Base-by-base conservation (phyloP, 2,329 filamentous ascomycete species). In the Apiospora hydei region DNA sequence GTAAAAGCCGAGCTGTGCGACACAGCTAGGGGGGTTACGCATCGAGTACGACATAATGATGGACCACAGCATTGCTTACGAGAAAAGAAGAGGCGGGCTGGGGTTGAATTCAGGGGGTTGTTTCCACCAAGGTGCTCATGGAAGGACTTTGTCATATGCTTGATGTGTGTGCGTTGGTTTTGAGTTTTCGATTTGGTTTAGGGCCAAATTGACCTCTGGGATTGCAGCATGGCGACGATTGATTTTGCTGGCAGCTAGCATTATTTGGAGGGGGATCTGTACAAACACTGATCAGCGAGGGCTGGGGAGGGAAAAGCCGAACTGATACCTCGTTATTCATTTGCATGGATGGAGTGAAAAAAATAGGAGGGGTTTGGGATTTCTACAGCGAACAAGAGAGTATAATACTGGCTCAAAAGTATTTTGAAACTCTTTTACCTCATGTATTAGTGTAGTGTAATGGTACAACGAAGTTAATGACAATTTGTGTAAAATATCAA, bases 291-390 rank as follows among this genome's bases (percentile, higher is more conserved):
- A 14, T 79, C 44, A 69, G 76, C 75, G 77, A 38, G 72, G 74
- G 77, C 75, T 77, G 78, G 73, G 68, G 68, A 47, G 21, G 38
- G 38, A 73, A 72, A 72, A 71, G 72, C 73, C 72, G 66, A 75
- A 71, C 73, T 73, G 69, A 75, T 76, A 77, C 73, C 72, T 73
- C 68, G 70, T 74, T 70, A 74, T 75, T 71, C 72, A 78, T 77
- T 71, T 79, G 78, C 79, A 80, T 80, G 76, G 78, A 72, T 77
- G 78, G 78, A 80, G 77, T 78, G 76, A 77, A 77, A 75, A 68
- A 75, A 69, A 75, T 18, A 69, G 67, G 43, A 49, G 67, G 68
- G 47, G 34, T 51, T 30, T 51, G 68, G 46, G 68, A 51, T 69
- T 69, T 69, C 68, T 69, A 34, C 44, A 47, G 67, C 46, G 68